A percentile compares a stretch with the other conserved stretches of the same genome.
Evolutionary conservation across 345 rosid genomes (phyloP).

Genomic region (Cardamine chenopodiifolia): DNA sequence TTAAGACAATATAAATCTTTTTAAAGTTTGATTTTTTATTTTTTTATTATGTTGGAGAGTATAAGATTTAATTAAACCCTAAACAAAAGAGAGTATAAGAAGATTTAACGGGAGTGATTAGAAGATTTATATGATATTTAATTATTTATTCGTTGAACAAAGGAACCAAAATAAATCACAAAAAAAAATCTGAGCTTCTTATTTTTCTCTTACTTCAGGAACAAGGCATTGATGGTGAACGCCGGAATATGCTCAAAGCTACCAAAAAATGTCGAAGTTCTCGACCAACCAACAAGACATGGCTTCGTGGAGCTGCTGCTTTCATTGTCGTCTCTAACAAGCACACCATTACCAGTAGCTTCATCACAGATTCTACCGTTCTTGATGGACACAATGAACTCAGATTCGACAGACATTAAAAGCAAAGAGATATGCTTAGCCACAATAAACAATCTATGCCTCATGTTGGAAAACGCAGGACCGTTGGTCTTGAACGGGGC

Average conservation of each 20-base stretch:
- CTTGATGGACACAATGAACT: slow-evolving; percentile 53
- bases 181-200: neutral
- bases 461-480: slow-evolving; percentile 66
- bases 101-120: neutral
- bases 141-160: neutral
- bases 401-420: slow-evolving; percentile 48
- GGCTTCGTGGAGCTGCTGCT: slow-evolving; percentile 62
- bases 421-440: slow-evolving; percentile 63
- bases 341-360: slow-evolving; percentile 50
- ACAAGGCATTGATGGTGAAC: slow-evolving; percentile 76
- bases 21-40: neutral
- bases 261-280: slow-evolving; percentile 49
- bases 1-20: neutral
- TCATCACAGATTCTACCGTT: slow-evolving; percentile 60
- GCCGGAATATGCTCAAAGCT: slow-evolving; percentile 76
- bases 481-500: slow-evolving; percentile 57
- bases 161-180: neutral
- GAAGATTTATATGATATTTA: neutral
- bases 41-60: neutral
- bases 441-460: slow-evolving; percentile 58
- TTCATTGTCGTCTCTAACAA: slow-evolving; percentile 63
- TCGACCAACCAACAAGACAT: slow-evolving; percentile 57
- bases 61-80: neutral
- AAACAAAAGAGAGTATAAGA: neutral
- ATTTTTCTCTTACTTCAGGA: slow-evolving; percentile 55